phyloP scores from a whole-genome alignment of 345 rosid genomes.

The Ailanthus altissimus region DNA sequence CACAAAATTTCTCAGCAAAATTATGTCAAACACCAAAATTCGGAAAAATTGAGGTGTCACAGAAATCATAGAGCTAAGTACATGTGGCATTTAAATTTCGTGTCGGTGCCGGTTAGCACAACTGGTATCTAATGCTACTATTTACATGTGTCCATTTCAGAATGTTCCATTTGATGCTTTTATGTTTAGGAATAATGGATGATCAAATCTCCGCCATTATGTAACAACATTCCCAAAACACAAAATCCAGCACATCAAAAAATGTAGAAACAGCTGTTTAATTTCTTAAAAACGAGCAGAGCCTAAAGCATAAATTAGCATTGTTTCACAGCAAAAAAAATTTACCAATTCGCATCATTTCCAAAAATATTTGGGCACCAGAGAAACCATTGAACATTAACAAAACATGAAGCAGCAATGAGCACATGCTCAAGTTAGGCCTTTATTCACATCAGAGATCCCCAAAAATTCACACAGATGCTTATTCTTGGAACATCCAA shows the following conservation, averaged over 20 bases:
- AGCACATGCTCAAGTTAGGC: neutral
- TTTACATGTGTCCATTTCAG: neutral
- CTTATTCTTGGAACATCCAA: neutral
- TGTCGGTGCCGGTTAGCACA: neutral
- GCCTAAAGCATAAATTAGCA: neutral
- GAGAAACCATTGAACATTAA: neutral
- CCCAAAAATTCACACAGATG: neutral
- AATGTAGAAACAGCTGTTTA: neutral
- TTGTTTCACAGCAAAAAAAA: neutral
- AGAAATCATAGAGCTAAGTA: neutral
- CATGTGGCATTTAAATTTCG: neutral
- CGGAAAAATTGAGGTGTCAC: neutral
- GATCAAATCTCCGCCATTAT: neutral
- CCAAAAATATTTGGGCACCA: neutral
- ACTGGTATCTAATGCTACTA: neutral
- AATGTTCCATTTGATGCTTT: neutral
- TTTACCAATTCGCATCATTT: neutral
- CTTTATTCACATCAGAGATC: neutral
- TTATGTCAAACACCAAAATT: neutral
- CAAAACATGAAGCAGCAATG: conserved; percentile 5
- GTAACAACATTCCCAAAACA: neutral
- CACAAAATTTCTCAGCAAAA: neutral
- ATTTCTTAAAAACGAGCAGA: neutral
- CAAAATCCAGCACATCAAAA: neutral
- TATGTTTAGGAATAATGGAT: neutral